Percentiles rank a stretch among this genome's conserved stretches.
Evolutionary conservation across 495 filamentous ascomycete species (phyloP).

Genomic region (Xylaria intraflava): DNA sequence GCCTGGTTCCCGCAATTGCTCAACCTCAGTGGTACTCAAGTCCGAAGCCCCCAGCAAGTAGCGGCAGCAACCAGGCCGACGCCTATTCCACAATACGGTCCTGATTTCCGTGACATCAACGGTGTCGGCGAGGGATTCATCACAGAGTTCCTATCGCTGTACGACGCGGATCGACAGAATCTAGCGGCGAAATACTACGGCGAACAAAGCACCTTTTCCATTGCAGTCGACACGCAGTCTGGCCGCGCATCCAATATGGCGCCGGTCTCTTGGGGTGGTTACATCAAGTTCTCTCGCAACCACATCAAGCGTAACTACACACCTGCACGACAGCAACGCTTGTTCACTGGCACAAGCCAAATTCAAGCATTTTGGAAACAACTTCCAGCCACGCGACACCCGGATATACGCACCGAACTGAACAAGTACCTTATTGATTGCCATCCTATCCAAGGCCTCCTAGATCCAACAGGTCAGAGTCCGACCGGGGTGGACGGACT

Average conservation of each 20-base stretch:
- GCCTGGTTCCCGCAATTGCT: slow-evolving; percentile 75
- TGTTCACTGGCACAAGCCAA: slow-evolving; percentile 55
- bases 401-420: slow-evolving; percentile 53
- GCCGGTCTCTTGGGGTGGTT: slow-evolving; percentile 57
- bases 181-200: slow-evolving; percentile 70
- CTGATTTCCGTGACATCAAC: slow-evolving; percentile 68
- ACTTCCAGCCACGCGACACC: slow-evolving; percentile 71
- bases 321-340: slow-evolving; percentile 53
- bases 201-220: slow-evolving; percentile 65
- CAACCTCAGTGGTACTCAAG: slow-evolving; percentile 61
- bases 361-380: slow-evolving; percentile 61
- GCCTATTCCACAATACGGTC: slow-evolving; percentile 60
- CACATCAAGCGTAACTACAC: slow-evolving; percentile 60
- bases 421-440: slow-evolving; percentile 78
- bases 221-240: slow-evolving; percentile 57
- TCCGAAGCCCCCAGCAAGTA: slow-evolving; percentile 63
- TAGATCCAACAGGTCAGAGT: slow-evolving; percentile 61
- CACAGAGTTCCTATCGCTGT: slow-evolving; percentile 63
- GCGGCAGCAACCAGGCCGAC: slow-evolving; percentile 40
- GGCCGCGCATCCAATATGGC: slow-evolving; percentile 47
- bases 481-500: slow-evolving; percentile 65
- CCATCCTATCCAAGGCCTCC: slow-evolving; percentile 63
- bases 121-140: slow-evolving; percentile 71
- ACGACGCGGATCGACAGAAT: slow-evolving; percentile 61
- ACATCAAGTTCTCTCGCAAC: slow-evolving; percentile 77